Base-by-base conservation (phyloP, 2,329 filamentous ascomycete species). In the Curvularia hawaiiensis region DNA sequence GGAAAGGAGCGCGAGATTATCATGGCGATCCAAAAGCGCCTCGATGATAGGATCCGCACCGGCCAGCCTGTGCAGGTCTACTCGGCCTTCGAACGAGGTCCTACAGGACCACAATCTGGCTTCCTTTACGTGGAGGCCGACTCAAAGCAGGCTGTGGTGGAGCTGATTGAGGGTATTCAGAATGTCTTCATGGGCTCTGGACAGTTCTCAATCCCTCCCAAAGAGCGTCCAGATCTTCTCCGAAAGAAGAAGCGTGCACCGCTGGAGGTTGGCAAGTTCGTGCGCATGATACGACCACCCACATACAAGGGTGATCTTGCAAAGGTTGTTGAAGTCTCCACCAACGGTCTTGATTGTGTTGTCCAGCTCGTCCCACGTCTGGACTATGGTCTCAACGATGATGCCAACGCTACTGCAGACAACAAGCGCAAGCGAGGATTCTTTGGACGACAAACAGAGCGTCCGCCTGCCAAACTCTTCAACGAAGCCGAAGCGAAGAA, bases 181-280 rank as follows among this genome's bases (percentile, higher is more conserved):
- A 92, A 97, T 71, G 90, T 96, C 38, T 99, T 97, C 75, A 91
- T 94, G 52, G 88, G 92, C 55, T 90, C 87, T 28, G 95, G 92
- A 77, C 89, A 95, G 79, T 86, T 93, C 44, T 82, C 98, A 50
- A 92, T 99, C 41, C 91, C 95, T 48, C 92, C 98, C 70, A 96
- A 96, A 76, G 95, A 99, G 77, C 97, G 97, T 88, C 94, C 95
- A 1, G 95, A 98, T 77, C 84, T 99, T n/a, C 83, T 99, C 18
- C 88, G 92, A 50, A 91, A 96, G 28, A 88, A 87, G 59, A 97
- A 97, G 79, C 94, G 90, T 3, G 90, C 92, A 47, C 69, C 72
- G 16, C 82, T 99, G 33, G 88, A 95, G 67, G 90, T 90, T 10
- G 94, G 94, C 62, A 92, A 92, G 38, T 99, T 95, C 85, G 94